These are phyloP conservation scores for Nevesoporus exiguus DNA, from an alignment of 768 basidiomycete species.

Conservation along the genomic window DNA sequence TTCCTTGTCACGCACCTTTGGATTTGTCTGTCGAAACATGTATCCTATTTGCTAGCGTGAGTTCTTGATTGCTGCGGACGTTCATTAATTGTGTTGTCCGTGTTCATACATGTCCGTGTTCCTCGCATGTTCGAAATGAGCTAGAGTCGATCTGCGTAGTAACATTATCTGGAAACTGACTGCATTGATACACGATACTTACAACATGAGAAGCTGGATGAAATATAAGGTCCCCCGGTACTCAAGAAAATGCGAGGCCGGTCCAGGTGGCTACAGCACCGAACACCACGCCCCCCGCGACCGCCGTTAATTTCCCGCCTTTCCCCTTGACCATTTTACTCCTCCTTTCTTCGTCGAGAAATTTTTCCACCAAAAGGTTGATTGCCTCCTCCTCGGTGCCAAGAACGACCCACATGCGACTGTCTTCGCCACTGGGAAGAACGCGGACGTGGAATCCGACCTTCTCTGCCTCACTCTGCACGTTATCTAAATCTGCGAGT, in stretches of 20 bases:
- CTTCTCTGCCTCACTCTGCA: slow-evolving; percentile 40
- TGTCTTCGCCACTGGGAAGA: slow-evolving; percentile 29
- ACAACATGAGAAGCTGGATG: background rate
- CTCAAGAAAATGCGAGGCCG: slow-evolving; percentile 51
- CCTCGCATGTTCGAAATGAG: background rate
- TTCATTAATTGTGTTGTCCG: slow-evolving; percentile 2
- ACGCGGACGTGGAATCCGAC: slow-evolving; percentile 44
- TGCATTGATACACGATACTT: background rate
- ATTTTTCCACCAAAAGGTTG: slow-evolving; percentile 28
- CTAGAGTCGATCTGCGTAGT: background rate
- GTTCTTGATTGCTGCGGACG: background rate
- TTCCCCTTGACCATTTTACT: slow-evolving; percentile 13
- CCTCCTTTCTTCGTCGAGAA: slow-evolving; percentile 32
- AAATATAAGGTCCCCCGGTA: background rate
- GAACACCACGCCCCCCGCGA: slow-evolving; percentile 56
- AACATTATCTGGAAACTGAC: background rate
- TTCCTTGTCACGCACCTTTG: background rate
- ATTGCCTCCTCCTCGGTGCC: slow-evolving; percentile 50
- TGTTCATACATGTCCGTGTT: slow-evolving; percentile 1
- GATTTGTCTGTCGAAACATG: background rate
- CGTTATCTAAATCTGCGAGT: slow-evolving; percentile 40
- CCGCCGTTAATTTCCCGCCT: slow-evolving; percentile 37
- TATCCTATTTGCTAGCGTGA: background rate
- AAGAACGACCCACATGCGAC: slow-evolving; percentile 48
- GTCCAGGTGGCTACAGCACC: slow-evolving; percentile 61